phyloP scores from a whole-genome alignment of 352 stramenopile species.

The Aphanomyces invadans region DNA sequence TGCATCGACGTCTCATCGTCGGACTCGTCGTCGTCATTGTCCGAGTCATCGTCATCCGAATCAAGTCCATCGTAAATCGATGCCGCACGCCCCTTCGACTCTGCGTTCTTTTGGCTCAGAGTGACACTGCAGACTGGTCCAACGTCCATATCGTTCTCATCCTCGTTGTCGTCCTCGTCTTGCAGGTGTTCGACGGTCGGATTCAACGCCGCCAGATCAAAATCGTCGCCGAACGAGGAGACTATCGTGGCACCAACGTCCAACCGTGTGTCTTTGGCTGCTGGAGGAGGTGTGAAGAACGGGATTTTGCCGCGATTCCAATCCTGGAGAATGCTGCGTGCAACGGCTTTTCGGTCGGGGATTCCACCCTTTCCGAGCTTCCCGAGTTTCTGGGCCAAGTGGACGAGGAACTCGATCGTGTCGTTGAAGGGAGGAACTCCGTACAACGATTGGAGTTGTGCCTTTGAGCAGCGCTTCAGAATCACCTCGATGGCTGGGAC shows the following conservation, averaged over 20 bases:
- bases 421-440: conserved; percentile 73
- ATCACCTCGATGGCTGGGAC: conserved; percentile 90
- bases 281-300: conserved; percentile 81
- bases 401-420: conserved; percentile 90
- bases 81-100: conserved; percentile 21
- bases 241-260: conserved; percentile 49
- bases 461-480: conserved; percentile 85
- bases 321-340: conserved; percentile 86
- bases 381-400: conserved; percentile 87
- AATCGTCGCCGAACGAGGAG: conserved; percentile 48
- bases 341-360: conserved; percentile 90
- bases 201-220: conserved; percentile 66
- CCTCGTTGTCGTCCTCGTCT: conserved; percentile 20
- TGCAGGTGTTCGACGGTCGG: conserved; percentile 38
- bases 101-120: neutral
- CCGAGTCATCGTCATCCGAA: conserved; percentile 33
- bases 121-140: neutral
- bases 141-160: conserved; percentile 24
- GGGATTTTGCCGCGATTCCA: conserved; percentile 88
- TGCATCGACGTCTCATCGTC: neutral
- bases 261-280: conserved; percentile 53
- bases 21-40: conserved; percentile 23
- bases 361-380: conserved; percentile 93
- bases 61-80: conserved; percentile 54
- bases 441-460: conserved; percentile 93